phyloP scores from a whole-genome alignment of 768 basidiomycete genomes.

The Mrakia gelida region DNA sequence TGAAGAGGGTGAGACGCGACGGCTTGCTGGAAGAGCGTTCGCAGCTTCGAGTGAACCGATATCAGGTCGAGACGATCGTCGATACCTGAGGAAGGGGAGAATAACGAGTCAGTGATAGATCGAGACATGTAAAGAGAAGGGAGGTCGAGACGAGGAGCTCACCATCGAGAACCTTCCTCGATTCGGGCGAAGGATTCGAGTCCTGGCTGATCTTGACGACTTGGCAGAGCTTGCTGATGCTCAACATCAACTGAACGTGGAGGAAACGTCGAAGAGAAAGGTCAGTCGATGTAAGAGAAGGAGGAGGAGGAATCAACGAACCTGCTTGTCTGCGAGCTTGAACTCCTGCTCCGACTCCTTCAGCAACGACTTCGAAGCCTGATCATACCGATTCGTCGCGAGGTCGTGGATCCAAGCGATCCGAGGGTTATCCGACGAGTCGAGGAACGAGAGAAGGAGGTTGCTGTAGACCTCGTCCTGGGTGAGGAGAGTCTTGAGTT shows the following conservation, averaged over 20 bases:
- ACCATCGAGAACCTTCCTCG: constrained; percentile 51
- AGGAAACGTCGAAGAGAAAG: background rate
- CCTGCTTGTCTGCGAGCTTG: constrained; percentile 71
- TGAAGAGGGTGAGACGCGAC: constrained; percentile 49
- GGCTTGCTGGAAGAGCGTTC: constrained; percentile 56
- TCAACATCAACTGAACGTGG: constrained; percentile 68
- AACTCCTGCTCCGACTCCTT: constrained; percentile 57
- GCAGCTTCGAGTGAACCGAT: constrained; percentile 69
- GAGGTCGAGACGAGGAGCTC: background rate
- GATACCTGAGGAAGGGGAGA: constrained; percentile 54
- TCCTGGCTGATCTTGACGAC: constrained; percentile 59
- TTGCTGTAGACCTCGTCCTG: constrained; percentile 60
- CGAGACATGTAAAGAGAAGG: constrained; percentile 34
- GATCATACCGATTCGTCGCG: constrained; percentile 60
- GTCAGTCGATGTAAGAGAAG: background rate
- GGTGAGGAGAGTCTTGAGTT: constrained; percentile 73
- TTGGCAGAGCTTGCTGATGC: constrained; percentile 80
- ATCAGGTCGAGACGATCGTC: constrained; percentile 84
- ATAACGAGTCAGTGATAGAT: background rate
- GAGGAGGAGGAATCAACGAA: constrained; percentile 45
- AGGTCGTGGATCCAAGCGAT: constrained; percentile 83
- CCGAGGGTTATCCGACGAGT: constrained; percentile 54
- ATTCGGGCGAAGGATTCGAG: constrained; percentile 49
- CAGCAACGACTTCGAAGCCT: constrained; percentile 62
- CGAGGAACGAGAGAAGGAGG: constrained; percentile 71